Evolutionary conservation across 768 basidiomycete genomes (phyloP).

Genomic region (Pulveroboletus sp.): DNA sequence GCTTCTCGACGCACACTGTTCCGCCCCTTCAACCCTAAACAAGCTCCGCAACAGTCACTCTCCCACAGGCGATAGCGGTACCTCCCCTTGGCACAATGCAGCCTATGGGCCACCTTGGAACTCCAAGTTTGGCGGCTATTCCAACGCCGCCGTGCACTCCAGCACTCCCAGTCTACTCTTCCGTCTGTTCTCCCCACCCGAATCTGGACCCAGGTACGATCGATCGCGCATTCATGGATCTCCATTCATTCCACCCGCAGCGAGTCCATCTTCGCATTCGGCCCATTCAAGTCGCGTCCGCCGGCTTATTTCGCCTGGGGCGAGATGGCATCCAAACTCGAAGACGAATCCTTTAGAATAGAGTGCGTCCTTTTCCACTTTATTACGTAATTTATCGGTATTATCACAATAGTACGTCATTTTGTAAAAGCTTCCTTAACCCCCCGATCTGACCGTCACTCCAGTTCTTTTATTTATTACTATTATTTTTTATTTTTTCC

Average conservation of each 20-base stretch:
- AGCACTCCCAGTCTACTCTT: slow-evolving; percentile 62
- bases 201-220: slow-evolving; percentile 41
- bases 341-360: slow-evolving; percentile 67
- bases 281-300: slow-evolving; percentile 31
- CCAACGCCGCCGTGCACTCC: slow-evolving; percentile 52
- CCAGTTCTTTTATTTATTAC: slow-evolving; percentile 10
- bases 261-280: slow-evolving; percentile 33
- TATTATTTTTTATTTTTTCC: slow-evolving; percentile 19
- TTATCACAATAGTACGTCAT: slow-evolving; percentile 24
- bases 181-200: slow-evolving; percentile 74
- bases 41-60: slow-evolving; percentile 27
- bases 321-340: slow-evolving; percentile 64
- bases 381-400: slow-evolving; percentile 28
- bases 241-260: slow-evolving; percentile 27
- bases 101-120: slow-evolving; percentile 25
- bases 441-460: slow-evolving; percentile 18
- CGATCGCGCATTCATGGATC: slow-evolving; percentile 13
- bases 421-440: slow-evolving; percentile 18
- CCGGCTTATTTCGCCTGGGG: slow-evolving; percentile 70
- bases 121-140: slow-evolving; percentile 33
- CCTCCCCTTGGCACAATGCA: slow-evolving; percentile 29
- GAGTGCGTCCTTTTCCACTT: slow-evolving; percentile 61
- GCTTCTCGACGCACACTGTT: slow-evolving; percentile 32
- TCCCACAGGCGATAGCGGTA: slow-evolving; percentile 22
- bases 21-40: slow-evolving; percentile 23